Base-by-base conservation (phyloP, 2,329 filamentous ascomycete genomes). In the Colletotrichum sublineola region DNA sequence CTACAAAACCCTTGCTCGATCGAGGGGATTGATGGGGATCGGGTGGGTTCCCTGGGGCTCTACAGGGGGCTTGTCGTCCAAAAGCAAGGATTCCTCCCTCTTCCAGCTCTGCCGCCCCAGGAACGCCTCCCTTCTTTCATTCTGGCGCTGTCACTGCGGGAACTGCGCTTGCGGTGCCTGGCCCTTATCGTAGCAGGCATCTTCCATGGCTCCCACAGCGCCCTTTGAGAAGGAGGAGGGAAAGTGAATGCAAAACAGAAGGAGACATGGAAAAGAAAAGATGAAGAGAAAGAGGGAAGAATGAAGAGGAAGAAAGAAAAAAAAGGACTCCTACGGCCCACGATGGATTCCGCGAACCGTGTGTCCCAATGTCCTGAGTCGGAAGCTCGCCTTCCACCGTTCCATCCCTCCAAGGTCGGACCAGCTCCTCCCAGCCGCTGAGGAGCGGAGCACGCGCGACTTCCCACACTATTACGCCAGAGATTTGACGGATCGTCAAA, bases 31-130 rank as follows among this genome's bases (percentile, higher is more conserved):
- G 65, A 72, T 72, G 69, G 69, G 66, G 69, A 69, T 72, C 69
- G 65, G 52, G 69, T 72, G 69, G 69, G 69, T 72, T 72, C 69
- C 68, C 69, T 72, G 69, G 69, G 69, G 69, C 66, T 72, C 66
- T 69, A 60, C 69, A 72, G 48, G 66, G 69, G 65, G 38, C 46
- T 60, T 69, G 52, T 61, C 65, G 55, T n/a, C 46, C 18, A n/a
- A n/a, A 48, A 68, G 69, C 69, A 72, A 58, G 65, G 62, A 40
- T 60, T 46, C 66, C 60, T 3, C 18, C 69, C 65, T 60, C 57
- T 65, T 48, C 33, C 38, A 63, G 68, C 69, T 63, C 55, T 55
- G 40, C 48, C 38, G 62, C 48, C 50, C 64, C 64, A 71, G 68
- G 64, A 71, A 64, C 50, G 63, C 69, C 46, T 67, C 31, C 63